Evolutionary conservation across 2,329 filamentous ascomycete genomes (phyloP), one percentile per base, ranked within the genome.

Genomic region (Thermomyces lanuginosus): DNA sequence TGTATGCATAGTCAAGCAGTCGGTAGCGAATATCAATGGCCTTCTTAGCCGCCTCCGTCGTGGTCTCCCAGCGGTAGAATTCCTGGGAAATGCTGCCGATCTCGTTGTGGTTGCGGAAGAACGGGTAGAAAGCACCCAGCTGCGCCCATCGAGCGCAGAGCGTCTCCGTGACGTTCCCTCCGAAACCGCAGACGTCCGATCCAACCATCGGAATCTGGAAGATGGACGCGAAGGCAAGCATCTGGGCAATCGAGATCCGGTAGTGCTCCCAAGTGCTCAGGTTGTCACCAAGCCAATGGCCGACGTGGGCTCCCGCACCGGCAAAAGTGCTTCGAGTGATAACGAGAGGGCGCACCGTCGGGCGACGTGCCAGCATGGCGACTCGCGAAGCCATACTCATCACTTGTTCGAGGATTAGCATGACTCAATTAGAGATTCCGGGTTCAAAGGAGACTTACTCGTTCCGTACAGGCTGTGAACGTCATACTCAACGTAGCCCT

Each of bases 1-100:
- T 83, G 58, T 86, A 84, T 33, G 80, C 62, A 53, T 84, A 84
- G 42, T 83, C 78, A 8, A 84, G 60, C n/a, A 84, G 59, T 16
- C 67, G 63, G 55, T 84, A 84, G n/a, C 79, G 66, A 24, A 72
- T 71, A 16, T 65, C 64, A 39, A 84, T 81, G 10, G 72, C 75
- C 32, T 69, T 73, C 29, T 64, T 65, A 0, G 76, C 76, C 0
- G 75, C 72, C 6, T 63, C 53, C 0, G 75, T 60, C 4, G 79
- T 75, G 1, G 58, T 51, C 0, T 60, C 53, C 72, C 75, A 83
- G 23, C 59, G 64, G 49, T 83, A 86, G 46, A 79, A 76, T 44
- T 83, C 78, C 43, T 83, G 78, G 1, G 58, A 46, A n/a, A 65
- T 58, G 3, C 49, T 48, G 16, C 51, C 46, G 21, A 62, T 48